phyloP scores from a whole-genome alignment of 2,329 filamentous ascomycete genomes.

The Trichoderma koningiopsis region DNA sequence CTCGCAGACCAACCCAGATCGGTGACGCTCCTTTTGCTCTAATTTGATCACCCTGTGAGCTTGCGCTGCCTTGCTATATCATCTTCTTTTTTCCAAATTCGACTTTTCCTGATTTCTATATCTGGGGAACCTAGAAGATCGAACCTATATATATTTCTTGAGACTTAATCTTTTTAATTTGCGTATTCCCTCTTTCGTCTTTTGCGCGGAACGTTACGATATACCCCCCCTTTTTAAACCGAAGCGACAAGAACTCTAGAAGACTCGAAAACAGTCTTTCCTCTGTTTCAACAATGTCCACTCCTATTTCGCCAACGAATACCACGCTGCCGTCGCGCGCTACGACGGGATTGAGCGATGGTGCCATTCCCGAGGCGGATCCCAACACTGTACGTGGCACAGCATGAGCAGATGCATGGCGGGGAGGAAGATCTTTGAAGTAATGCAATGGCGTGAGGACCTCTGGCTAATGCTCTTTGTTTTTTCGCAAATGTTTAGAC shows the following conservation, averaged over 20 bases:
- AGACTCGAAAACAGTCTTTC: background rate
- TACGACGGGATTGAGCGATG: constrained; percentile 54
- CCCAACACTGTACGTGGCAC: constrained; percentile 55
- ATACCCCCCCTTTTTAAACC: background rate
- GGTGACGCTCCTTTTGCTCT: constrained; percentile 1
- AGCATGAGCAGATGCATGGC: constrained; percentile 1
- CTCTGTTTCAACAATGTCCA: constrained; percentile 30
- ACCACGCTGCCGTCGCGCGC: constrained; percentile 49
- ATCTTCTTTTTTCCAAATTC: background rate
- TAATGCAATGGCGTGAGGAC: background rate
- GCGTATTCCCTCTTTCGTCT: background rate
- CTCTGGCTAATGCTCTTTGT: background rate
- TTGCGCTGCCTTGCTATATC: background rate
- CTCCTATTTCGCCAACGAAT: constrained; percentile 37
- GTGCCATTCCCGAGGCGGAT: constrained; percentile 60
- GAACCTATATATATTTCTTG: background rate
- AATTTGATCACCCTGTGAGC: background rate
- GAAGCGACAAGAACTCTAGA: background rate
- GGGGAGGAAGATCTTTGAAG: background rate
- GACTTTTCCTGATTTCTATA: background rate
- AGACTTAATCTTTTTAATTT: background rate
- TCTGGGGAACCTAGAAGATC: background rate
- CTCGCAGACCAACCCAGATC: background rate
- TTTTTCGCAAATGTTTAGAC: constrained; percentile 52
- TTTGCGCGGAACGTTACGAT: background rate